Conservation (phyloP, 345 rosid species). For the Microcos paniculata region DNA sequence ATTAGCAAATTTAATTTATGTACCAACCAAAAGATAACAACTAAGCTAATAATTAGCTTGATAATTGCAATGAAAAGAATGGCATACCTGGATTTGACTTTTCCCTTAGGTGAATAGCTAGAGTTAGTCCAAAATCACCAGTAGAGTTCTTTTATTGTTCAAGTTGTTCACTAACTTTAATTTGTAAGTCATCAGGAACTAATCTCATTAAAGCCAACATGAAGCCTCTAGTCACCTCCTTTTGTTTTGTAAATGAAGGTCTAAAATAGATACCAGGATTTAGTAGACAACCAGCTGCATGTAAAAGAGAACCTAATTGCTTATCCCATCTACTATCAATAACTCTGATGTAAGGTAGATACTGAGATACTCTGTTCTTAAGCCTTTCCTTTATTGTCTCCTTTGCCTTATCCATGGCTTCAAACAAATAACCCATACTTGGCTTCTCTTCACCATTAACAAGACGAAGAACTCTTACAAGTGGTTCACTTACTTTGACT, state of each 20-base stretch:
- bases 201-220: too few relatives aligned
- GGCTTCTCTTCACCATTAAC: background rate
- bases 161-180: too few relatives aligned
- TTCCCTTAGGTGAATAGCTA: background rate
- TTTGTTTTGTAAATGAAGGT: too few relatives aligned
- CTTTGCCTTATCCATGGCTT: background rate
- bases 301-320: too few relatives aligned
- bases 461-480: too few relatives aligned
- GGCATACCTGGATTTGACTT: background rate
- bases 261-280: too few relatives aligned
- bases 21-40: background rate
- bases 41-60: background rate
- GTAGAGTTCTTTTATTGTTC: background rate
- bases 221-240: too few relatives aligned
- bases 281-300: too few relatives aligned
- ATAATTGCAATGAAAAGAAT: background rate
- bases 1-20: background rate
- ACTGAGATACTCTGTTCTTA: background rate
- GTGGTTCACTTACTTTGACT: too few relatives aligned
- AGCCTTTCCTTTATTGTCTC: background rate
- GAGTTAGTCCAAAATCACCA: background rate
- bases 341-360: background rate
- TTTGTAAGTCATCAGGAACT: too few relatives aligned
- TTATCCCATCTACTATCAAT: background rate
- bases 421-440: background rate